A percentile compares a stretch with the other conserved stretches of the same genome.
Evolutionary conservation across 106 monocot species (phyloP).

Genomic region (Dendrobium catenatum): DNA sequence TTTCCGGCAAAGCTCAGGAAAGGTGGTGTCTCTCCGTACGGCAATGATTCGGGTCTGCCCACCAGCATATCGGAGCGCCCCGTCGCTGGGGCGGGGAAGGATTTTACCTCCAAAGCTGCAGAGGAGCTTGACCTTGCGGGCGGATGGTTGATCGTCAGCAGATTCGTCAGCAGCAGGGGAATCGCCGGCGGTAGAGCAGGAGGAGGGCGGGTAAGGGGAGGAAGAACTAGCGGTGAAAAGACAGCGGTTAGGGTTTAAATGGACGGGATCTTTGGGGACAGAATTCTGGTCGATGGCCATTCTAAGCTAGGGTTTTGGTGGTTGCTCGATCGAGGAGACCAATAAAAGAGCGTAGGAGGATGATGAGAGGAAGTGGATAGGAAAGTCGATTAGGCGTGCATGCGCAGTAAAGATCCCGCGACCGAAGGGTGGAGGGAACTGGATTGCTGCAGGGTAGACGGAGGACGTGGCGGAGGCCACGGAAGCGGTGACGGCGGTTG

Average conservation of each 20-base stretch:
- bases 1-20: conserved; percentile 45
- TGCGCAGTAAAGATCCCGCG: neutral
- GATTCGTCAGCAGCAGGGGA: neutral
- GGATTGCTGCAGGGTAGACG: neutral
- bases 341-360: neutral
- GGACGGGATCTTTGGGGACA: neutral
- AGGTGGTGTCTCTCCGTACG: conserved; percentile 35
- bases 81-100: conserved; percentile 70
- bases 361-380: neutral
- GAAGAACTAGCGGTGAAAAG: neutral
- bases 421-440: neutral
- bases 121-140: conserved; percentile 50
- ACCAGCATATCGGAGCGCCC: conserved; percentile 70
- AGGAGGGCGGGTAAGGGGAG: neutral
- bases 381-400: neutral
- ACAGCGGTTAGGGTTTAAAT: neutral
- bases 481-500: neutral
- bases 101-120: conserved; percentile 79
- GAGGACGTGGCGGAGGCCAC: neutral
- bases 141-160: neutral
- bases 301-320: neutral
- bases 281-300: conserved; percentile 10
- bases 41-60: conserved; percentile 73
- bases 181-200: neutral
- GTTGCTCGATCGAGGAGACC: neutral